Evolutionary conservation across 1,139 yeast genomes (phyloP), one percentile per base, ranked within the genome.

Genomic region (Meyerozyma carpophila): DNA sequence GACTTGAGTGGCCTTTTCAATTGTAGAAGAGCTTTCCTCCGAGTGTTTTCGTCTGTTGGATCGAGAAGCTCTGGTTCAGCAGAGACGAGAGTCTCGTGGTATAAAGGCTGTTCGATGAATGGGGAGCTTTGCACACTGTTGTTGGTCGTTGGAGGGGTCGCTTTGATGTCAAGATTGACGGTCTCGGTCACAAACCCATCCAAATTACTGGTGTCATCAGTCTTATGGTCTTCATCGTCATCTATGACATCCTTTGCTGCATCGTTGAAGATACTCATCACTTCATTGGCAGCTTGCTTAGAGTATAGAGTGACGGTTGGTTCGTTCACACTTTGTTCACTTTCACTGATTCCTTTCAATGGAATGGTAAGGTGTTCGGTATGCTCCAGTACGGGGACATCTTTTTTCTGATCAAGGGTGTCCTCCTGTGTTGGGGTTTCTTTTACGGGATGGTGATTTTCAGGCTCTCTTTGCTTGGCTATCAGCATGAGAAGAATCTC

Each of bases 231-330:
- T 4, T 61, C 56, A 26, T 50, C 55, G 37, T 55, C 66, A 46
- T 55, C 65, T 50, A 36, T 50, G 29, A 66, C 73, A 27, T 63
- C 68, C 2, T 64, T 62, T 2, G 81, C 66, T 0, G 84, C 85
- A 51, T 78, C 82, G 55, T 84, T 88, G 57, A 88, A 87, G 86
- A 90, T 85, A 20, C 77, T 76, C 47, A 79, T 70, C 0, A 90
- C 83, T 52, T 89, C 96, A 43, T 81, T 79, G 44, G 82, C 77
- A 1, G 96, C 95, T 54, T 82, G 80, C 47, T 80, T 81, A 0
- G 96, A 84, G 58, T 76, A 83, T 58, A 84, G 65, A 0, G 96
- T 89, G 53, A 86, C 75, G 0, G 96, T 89, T 1, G 96, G 96
- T 0, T 24, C 38, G 1, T 28, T 26, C 24, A 14, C 37, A 13